Conservation (phyloP, 306 rosid species). For the Gillenia trifoliata region DNA sequence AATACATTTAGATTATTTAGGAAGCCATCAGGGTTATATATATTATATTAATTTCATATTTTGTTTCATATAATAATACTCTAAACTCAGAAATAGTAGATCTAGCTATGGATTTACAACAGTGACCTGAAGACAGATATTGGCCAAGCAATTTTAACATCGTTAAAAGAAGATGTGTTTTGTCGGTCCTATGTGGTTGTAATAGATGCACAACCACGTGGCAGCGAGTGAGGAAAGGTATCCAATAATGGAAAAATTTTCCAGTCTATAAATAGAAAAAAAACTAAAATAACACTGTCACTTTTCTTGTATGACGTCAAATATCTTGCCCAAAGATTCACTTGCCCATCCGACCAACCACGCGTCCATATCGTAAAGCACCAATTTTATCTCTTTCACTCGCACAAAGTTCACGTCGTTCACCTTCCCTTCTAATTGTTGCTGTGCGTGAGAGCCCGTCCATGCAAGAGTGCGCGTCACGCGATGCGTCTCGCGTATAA, state of each 20-base stretch:
- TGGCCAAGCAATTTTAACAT: too few relatives aligned
- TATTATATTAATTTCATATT: too few relatives aligned
- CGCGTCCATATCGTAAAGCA: conserved; percentile 21
- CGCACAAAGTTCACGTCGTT: not conserved
- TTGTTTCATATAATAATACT: too few relatives aligned
- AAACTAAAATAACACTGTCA: not conserved
- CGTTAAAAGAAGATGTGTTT: not conserved
- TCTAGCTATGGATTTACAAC: too few relatives aligned
- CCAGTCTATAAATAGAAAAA: not conserved
- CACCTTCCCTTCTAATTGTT: too few relatives aligned
- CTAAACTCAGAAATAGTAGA: too few relatives aligned
- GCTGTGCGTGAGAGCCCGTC: rapidly evolving
- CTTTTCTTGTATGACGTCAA: conserved; percentile 4
- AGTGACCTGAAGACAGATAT: too few relatives aligned
- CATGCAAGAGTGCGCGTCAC: not conserved
- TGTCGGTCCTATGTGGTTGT: not conserved
- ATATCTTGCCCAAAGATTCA: conserved; percentile 35
- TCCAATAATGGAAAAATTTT: not conserved
- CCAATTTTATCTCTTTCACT: not conserved
- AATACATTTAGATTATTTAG: too few relatives aligned
- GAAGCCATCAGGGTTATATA: too few relatives aligned
- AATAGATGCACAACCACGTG: too few relatives aligned
- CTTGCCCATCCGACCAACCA: conserved; percentile 5
- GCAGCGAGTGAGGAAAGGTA: not conserved
- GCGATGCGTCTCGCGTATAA: not conserved